Conservation (phyloP, 352 stramenopile genomes). For the Phytophthora lateralis region DNA sequence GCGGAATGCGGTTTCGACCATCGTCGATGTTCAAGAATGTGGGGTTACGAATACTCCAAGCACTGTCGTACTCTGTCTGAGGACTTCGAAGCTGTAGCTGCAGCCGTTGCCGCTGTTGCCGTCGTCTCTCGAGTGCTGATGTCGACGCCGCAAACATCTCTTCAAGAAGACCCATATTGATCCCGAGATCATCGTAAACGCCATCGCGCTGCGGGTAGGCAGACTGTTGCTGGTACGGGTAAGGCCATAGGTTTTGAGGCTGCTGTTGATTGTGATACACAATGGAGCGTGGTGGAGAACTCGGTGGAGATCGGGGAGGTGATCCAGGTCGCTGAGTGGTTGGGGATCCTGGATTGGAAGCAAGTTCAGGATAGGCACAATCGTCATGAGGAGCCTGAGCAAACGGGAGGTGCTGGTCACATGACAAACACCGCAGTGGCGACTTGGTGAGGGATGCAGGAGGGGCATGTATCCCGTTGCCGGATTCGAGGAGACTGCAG, state of each 20-base stretch:
- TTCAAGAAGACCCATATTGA: constrained; percentile 33
- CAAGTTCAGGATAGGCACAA: constrained; percentile 1
- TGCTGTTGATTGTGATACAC: constrained; percentile 29
- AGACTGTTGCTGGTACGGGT: constrained; percentile 15
- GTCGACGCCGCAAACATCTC: constrained; percentile 36
- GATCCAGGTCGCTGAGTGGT: constrained; percentile 23
- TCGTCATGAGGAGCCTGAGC: constrained; percentile 23
- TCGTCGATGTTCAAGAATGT: constrained; percentile 64
- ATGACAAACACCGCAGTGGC: constrained; percentile 63
- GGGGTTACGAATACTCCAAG: constrained; percentile 10
- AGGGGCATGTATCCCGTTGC: constrained; percentile 11
- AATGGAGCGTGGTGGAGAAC: constrained; percentile 20
- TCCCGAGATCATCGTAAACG: constrained; percentile 23
- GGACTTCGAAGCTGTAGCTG: constrained; percentile 25
- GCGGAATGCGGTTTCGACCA: constrained; percentile 60
- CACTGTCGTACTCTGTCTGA: constrained; percentile 23
- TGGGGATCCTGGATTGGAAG: constrained; percentile 20
- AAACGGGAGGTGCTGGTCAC: constrained; percentile 57
- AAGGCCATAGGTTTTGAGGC: constrained; percentile 7
- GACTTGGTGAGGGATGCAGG: constrained; percentile 54
- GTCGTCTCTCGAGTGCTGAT: constrained; percentile 32
- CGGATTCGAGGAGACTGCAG: constrained; percentile 40
- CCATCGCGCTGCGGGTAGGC: background rate
- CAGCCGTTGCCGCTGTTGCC: constrained; percentile 30
- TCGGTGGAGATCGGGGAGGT: constrained; percentile 19